phyloP scores from a whole-genome alignment of 2,329 filamentous ascomycete species.

The Cytospora mali region DNA sequence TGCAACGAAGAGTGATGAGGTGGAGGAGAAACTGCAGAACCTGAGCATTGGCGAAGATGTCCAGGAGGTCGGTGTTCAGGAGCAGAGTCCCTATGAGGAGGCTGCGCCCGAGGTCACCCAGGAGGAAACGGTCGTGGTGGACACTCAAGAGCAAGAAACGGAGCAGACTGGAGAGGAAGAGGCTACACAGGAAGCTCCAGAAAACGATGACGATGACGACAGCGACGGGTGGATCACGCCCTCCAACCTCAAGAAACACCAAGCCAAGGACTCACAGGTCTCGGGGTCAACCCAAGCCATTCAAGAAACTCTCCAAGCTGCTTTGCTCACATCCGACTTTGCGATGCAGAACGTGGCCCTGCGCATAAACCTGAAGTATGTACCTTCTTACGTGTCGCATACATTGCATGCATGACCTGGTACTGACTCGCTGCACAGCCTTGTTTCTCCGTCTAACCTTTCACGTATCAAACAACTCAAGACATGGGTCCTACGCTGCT shows the following conservation, averaged over 20 bases:
- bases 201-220: slow-evolving; percentile 50
- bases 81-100: slow-evolving; percentile 28
- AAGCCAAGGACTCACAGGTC: slow-evolving; percentile 64
- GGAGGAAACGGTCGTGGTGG: slow-evolving; percentile 24
- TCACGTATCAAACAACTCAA: slow-evolving; percentile 82
- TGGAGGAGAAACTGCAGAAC: slow-evolving; percentile 32
- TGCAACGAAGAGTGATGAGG: slow-evolving; percentile 29
- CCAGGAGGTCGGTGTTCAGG: not conserved
- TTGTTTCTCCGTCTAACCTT: slow-evolving; percentile 73
- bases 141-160: slow-evolving; percentile 33
- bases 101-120: slow-evolving; percentile 19
- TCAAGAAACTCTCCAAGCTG: slow-evolving; percentile 74
- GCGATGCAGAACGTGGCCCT: slow-evolving; percentile 97
- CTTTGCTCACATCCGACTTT: slow-evolving; percentile 93
- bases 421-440: slow-evolving; percentile 48
- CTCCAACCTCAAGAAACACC: slow-evolving; percentile 83
- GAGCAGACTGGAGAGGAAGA: slow-evolving; percentile 37
- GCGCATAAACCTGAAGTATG: slow-evolving; percentile 76
- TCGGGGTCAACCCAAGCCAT: slow-evolving; percentile 52
- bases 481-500: slow-evolving; percentile 88
- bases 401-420: not conserved
- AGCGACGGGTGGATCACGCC: slow-evolving; percentile 92
- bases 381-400: not conserved
- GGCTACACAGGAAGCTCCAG: slow-evolving; percentile 38
- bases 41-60: slow-evolving; percentile 8